These are phyloP conservation scores for Talaromyces proteolyticus DNA, from an alignment of 495 filamentous ascomycete species.

Conservation along the genomic window DNA sequence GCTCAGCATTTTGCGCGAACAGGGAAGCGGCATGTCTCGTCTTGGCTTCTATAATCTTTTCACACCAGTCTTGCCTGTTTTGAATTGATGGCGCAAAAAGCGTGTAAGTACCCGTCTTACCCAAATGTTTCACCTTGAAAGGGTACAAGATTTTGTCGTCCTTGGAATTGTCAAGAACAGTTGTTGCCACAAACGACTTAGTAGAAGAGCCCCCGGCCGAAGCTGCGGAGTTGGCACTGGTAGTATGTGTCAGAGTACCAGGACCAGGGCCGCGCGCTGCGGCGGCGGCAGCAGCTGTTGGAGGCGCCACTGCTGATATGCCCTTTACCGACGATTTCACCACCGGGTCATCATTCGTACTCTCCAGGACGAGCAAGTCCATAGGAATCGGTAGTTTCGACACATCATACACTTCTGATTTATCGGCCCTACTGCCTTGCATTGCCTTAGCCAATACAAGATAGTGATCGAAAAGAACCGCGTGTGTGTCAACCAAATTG, in stretches of 20 bases:
- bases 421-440: conserved; percentile 53
- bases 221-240: conserved; percentile 46
- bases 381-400: conserved; percentile 96
- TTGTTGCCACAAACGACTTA: conserved; percentile 43
- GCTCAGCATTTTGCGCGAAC: conserved; percentile 90
- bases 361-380: conserved; percentile 89
- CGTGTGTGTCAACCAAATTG: conserved; percentile 86
- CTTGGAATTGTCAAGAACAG: conserved; percentile 45
- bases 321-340: conserved; percentile 74
- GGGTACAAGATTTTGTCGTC: conserved; percentile 87
- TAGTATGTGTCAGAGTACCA: conserved; percentile 57
- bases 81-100: conserved; percentile 73
- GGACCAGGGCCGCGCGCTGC: conserved; percentile 39
- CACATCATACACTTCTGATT: conserved; percentile 87
- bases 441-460: conserved; percentile 85
- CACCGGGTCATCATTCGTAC: conserved; percentile 83
- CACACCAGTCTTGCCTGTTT: conserved; percentile 82
- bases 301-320: conserved; percentile 52
- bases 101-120: conserved; percentile 73
- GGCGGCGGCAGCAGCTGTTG: conserved; percentile 35
- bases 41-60: conserved; percentile 91
- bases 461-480: conserved; percentile 94
- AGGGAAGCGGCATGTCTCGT: conserved; percentile 84
- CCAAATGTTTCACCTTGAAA: conserved; percentile 96
- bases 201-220: conserved; percentile 20